Evolutionary conservation across 2,329 filamentous ascomycete species (phyloP).

Genomic region (Monilinia fructigena): DNA sequence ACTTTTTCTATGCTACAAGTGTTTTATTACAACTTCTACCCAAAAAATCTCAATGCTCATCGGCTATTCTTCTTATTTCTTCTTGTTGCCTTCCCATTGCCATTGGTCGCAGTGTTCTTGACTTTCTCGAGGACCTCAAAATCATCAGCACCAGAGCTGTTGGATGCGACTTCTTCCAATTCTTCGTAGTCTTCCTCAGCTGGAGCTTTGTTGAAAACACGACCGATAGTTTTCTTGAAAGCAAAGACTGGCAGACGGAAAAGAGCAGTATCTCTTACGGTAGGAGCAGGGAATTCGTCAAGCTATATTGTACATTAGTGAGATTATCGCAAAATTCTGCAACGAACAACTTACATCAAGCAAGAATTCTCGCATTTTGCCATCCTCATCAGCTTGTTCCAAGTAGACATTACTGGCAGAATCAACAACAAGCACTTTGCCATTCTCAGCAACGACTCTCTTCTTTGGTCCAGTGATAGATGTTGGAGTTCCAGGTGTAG

Average conservation of each 20-base stretch:
- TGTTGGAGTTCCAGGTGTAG: constrained; percentile 41
- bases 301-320: constrained; percentile 49
- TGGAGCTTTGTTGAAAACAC: constrained; percentile 46
- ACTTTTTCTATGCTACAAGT: constrained; percentile 26
- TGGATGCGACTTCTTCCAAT: constrained; percentile 44
- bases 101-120: constrained; percentile 37
- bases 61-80: constrained; percentile 36
- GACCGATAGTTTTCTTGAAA: constrained; percentile 58
- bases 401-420: constrained; percentile 88
- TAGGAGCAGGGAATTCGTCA: constrained; percentile 75
- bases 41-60: constrained; percentile 13
- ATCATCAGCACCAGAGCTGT: constrained; percentile 59
- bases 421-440: constrained; percentile 91
- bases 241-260: constrained; percentile 74
- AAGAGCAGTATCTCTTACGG: constrained; percentile 78
- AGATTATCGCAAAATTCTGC: constrained; percentile 3
- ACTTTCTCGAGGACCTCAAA: constrained; percentile 62
- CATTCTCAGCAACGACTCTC: constrained; percentile 88
- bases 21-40: constrained; percentile 24
- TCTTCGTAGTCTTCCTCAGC: constrained; percentile 43
- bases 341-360: constrained; percentile 68
- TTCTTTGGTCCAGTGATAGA: constrained; percentile 73
- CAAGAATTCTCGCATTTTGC: constrained; percentile 76
- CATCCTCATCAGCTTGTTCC: constrained; percentile 88
- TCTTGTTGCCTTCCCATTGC: constrained; percentile 33